Percentiles rank a stretch among this genome's conserved stretches.
Evolutionary conservation across 208 protist genomes (phyloP).

Genomic region (Trypanosoma vivax): DNA sequence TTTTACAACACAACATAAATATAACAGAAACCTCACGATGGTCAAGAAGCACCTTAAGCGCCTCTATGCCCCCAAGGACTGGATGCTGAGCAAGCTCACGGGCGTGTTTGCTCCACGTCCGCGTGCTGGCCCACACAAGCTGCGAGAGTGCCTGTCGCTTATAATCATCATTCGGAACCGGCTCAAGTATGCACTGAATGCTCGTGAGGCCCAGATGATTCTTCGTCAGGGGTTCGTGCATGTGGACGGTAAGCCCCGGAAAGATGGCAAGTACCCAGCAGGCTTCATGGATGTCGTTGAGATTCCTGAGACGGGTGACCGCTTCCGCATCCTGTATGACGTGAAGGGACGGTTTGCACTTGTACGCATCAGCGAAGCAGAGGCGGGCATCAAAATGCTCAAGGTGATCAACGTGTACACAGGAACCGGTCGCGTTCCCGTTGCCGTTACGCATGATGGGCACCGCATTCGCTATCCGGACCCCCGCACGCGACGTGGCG

Average conservation of each 20-base stretch:
- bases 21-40: conserved; percentile 36
- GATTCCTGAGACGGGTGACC: conserved; percentile 97
- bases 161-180: conserved; percentile 87
- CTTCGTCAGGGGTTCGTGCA: conserved; percentile 94
- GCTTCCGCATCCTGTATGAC: conserved; percentile 99
- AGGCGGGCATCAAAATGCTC: conserved; percentile 96
- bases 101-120: conserved; percentile 97
- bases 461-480: conserved; percentile 99
- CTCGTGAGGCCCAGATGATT: conserved; percentile 95
- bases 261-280: conserved; percentile 96
- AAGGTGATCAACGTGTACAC: conserved; percentile 90
- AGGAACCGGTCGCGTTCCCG: conserved; percentile 93
- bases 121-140: conserved; percentile 97
- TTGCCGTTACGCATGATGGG: conserved; percentile 98
- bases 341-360: conserved; percentile 98
- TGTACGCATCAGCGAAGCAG: conserved; percentile 93
- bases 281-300: conserved; percentile 98
- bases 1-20: not conserved
- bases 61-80: conserved; percentile 98
- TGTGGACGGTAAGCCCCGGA: conserved; percentile 96
- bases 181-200: conserved; percentile 98
- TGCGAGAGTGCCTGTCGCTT: conserved; percentile 82
- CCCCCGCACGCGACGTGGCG: conserved; percentile 92
- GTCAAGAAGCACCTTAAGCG: conserved; percentile 99
- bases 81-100: conserved; percentile 99